Evolutionary conservation across 768 basidiomycete species (phyloP), one percentile per base, ranked within the genome.

Genomic region (Lentinus brumalis): DNA sequence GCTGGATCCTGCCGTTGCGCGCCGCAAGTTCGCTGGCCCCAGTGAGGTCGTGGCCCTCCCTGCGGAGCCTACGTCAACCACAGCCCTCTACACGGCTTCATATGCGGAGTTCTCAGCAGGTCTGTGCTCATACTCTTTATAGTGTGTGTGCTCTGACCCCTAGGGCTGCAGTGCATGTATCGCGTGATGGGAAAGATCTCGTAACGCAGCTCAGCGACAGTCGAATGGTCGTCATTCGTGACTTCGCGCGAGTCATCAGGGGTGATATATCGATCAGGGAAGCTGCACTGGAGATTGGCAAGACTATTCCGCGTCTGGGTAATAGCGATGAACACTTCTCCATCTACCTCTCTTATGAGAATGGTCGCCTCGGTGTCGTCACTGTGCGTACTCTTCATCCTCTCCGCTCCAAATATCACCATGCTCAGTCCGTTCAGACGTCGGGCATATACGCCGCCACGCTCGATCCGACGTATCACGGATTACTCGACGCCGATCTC

Each of bases 101-200:
- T 63, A 63, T 16, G 62, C 62, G 2, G 62, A 63, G 57, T 63
- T 63, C 41, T 56, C 57, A 1, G 53, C 57, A 21, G 57, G 62
- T 59, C 6, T 12, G 61, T 54, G 26, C 4, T 38, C 1, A 49
- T 12, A 11, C 21, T 29, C 10, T 0, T 3, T 29, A 7, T 4
- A 18, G 29, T 49, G 21, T 2, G 5, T 18, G 21, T 26, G 21
- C 9, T 49, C 26, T 8, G 26, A 7, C 6, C 12, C 26, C 29
- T 12, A 49, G 21, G 12, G 2, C 12, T 4, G 29, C 57, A 74
- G 77, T 73, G 1, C 78, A 79, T 57, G 76, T 77, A 0, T 78
- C 77, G 5, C 68, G 70, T 2, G 69, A 71, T 47, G 78, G 77
- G 9, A 71, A 65, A 18, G 70, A 77, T 57, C 57, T 79, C 41